Conservation (phyloP, 2,329 filamentous ascomycete species). For the Ophiostoma ulmi region DNA sequence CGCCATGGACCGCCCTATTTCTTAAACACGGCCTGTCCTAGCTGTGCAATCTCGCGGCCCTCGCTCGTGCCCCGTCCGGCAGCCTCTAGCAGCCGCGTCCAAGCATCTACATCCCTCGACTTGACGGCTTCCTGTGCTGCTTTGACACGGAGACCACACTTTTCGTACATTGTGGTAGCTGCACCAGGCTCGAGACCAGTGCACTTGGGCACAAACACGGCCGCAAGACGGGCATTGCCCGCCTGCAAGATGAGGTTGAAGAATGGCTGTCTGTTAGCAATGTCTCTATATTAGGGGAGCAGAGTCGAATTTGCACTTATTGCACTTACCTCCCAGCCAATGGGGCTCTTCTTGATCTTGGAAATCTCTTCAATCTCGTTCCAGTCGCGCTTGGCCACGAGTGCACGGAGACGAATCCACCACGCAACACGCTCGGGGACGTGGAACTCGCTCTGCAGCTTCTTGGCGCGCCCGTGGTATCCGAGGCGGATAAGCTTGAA, state of each 20-base stretch:
- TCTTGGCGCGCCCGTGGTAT: slow-evolving; percentile 78
- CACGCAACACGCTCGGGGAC: slow-evolving; percentile 84
- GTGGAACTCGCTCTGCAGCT: slow-evolving; percentile 87
- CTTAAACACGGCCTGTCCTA: slow-evolving; percentile 59
- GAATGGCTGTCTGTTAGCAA: slow-evolving; percentile 58
- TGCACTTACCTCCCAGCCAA: slow-evolving; percentile 81
- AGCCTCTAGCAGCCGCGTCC: slow-evolving; percentile 67
- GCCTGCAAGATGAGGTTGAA: slow-evolving; percentile 84
- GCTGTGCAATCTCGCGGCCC: slow-evolving; percentile 73
- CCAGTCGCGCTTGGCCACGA: slow-evolving; percentile 89
- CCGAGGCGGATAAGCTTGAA: slow-evolving; percentile 80
- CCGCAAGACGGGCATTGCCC: slow-evolving; percentile 81
- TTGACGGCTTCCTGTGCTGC: slow-evolving; percentile 88
- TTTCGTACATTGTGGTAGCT: slow-evolving; percentile 87
- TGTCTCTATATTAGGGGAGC: neutral
- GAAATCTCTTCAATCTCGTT: slow-evolving; percentile 82
- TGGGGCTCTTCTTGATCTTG: slow-evolving; percentile 76
- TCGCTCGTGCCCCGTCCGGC: slow-evolving; percentile 64
- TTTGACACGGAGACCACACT: slow-evolving; percentile 83
- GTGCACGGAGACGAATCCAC: slow-evolving; percentile 77
- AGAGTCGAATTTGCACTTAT: slow-evolving; percentile 23
- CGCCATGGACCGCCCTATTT: slow-evolving; percentile 31
- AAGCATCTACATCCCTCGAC: slow-evolving; percentile 69
- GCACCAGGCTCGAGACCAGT: slow-evolving; percentile 62
- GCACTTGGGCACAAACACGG: slow-evolving; percentile 83